phyloP scores from a whole-genome alignment of 73 alveolate species.

The Paraurostyla sp. region DNA sequence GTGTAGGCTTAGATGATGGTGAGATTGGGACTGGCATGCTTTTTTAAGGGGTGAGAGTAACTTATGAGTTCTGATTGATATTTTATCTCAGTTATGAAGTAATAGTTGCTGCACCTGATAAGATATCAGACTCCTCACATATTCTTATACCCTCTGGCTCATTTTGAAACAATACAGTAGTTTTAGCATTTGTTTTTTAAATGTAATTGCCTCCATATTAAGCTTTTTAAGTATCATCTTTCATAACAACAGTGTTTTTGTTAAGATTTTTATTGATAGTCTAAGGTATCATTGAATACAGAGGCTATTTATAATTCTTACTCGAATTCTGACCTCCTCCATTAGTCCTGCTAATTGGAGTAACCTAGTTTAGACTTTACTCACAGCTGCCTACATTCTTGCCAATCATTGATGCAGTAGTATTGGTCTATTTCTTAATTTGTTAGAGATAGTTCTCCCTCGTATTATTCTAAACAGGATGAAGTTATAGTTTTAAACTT shows the following conservation, averaged over 20 bases:
- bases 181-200: neutral
- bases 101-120: neutral
- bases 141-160: neutral
- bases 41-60: neutral
- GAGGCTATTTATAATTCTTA: conserved; percentile 4
- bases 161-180: neutral
- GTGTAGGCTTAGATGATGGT: neutral
- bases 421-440: too few relatives aligned
- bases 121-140: too few relatives aligned
- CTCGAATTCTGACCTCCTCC: neutral
- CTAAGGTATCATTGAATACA: neutral
- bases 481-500: too few relatives aligned
- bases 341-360: too few relatives aligned
- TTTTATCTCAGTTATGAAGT: neutral
- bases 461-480: too few relatives aligned
- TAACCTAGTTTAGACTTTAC: too few relatives aligned
- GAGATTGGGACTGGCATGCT: conserved; percentile 1
- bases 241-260: neutral
- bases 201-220: neutral
- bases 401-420: too few relatives aligned
- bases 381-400: too few relatives aligned
- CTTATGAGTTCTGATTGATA: neutral
- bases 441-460: too few relatives aligned
- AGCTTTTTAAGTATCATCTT: neutral
- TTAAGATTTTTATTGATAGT: neutral